A percentile compares a stretch with the other conserved stretches of the same genome.
These are phyloP conservation scores for Aspergillus sp. DNA, from an alignment of 2,329 filamentous ascomycete genomes.

Conservation along the genomic window DNA sequence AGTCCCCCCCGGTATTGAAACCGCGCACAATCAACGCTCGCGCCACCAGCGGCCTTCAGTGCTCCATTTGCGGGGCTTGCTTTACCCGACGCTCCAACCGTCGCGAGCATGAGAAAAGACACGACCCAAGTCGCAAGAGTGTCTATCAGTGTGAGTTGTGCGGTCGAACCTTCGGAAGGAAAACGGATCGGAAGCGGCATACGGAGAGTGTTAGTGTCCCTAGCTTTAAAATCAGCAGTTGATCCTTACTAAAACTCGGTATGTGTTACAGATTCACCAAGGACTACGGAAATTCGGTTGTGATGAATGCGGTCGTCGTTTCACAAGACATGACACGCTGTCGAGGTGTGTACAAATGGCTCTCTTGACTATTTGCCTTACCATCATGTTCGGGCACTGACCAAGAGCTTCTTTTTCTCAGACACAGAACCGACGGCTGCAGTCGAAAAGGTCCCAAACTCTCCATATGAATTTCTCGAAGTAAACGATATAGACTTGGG, in stretches of 20 bases:
- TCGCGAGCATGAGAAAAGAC: constrained; percentile 78
- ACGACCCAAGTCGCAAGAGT: constrained; percentile 66
- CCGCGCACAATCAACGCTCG: neutral
- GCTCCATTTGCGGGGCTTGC: constrained; percentile 66
- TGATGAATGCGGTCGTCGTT: constrained; percentile 61
- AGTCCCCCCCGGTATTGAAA: neutral
- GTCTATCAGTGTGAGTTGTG: constrained; percentile 66
- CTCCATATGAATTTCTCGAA: neutral
- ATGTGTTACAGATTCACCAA: constrained; percentile 57
- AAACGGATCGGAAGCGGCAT: constrained; percentile 65
- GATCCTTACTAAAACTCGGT: no score
- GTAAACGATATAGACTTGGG: neutral
- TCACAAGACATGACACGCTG: constrained; percentile 78
- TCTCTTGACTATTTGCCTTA: neutral
- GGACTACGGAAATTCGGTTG: constrained; percentile 66
- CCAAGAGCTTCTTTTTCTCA: neutral
- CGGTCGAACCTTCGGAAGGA: constrained; percentile 69
- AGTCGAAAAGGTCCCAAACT: neutral
- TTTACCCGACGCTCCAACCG: constrained; percentile 83
- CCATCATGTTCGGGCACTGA: neutral
- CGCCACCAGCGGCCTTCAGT: constrained; percentile 60
- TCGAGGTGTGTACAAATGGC: constrained; percentile 52
- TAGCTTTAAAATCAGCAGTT: neutral
- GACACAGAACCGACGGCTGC: constrained; percentile 1
- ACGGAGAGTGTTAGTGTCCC: constrained; percentile 42